Evolutionary conservation across 1,139 yeast genomes (phyloP).

Genomic region (Yamadazyma sp.): DNA sequence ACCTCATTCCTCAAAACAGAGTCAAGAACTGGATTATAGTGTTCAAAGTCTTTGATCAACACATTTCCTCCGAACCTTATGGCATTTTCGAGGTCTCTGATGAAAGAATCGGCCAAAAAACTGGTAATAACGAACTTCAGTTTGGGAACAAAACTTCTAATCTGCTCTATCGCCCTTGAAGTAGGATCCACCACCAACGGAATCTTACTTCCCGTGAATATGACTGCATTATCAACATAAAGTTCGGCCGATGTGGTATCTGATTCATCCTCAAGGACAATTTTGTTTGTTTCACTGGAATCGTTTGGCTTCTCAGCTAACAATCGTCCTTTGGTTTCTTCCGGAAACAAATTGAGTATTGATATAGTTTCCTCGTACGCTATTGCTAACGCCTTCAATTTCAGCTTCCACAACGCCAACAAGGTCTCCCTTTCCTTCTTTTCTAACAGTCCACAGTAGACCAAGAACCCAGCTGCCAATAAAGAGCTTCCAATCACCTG

Average conservation of each 20-base stretch:
- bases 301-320: neutral
- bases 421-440: conserved; percentile 48
- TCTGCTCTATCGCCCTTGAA: conserved; percentile 42
- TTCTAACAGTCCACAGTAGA: conserved; percentile 64
- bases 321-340: neutral
- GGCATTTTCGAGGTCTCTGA: conserved; percentile 74
- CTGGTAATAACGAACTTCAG: conserved; percentile 58
- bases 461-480: conserved; percentile 59
- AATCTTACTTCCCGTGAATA: conserved; percentile 39
- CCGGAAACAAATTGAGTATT: conserved; percentile 11
- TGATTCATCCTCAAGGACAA: too few species aligned
- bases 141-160: conserved; percentile 31
- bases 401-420: conserved; percentile 38
- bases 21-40: conserved; percentile 71
- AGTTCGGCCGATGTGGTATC: conserved; percentile 62
- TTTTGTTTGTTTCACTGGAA: neutral
- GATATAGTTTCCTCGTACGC: conserved; percentile 35
- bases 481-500: conserved; percentile 65
- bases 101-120: conserved; percentile 68
- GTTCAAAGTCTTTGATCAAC: conserved; percentile 76
- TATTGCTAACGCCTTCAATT: conserved; percentile 40
- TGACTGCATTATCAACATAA: conserved; percentile 61
- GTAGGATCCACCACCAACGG: conserved; percentile 80
- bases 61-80: conserved; percentile 79
- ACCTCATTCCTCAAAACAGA: conserved; percentile 63